phyloP scores from a whole-genome alignment of 148 eudicot species.

The Amaranthus cruentus region DNA sequence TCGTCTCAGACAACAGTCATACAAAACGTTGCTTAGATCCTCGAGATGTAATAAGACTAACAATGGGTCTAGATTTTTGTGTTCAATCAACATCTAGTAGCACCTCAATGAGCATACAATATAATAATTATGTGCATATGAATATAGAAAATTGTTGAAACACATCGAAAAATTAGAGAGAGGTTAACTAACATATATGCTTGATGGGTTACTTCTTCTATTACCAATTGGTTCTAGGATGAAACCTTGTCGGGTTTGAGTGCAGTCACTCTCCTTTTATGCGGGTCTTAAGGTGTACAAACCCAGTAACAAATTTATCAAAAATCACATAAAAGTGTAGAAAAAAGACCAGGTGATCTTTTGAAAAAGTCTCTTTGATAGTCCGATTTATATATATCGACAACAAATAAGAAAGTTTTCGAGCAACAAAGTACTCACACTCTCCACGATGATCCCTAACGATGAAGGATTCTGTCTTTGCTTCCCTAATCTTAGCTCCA shows the following conservation, averaged over 20 bases:
- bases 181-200: too few relatives aligned
- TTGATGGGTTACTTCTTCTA: too few relatives aligned
- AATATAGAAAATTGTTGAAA: background rate
- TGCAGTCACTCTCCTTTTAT: too few relatives aligned
- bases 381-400: background rate
- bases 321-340: background rate
- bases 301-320: too few relatives aligned
- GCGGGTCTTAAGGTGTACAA: too few relatives aligned
- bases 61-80: background rate
- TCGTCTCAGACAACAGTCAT: slow-evolving; percentile 4
- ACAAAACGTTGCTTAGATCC: background rate
- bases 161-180: background rate
- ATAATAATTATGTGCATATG: background rate
- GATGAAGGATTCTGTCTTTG: slow-evolving; percentile 65
- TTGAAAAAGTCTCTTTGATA: background rate
- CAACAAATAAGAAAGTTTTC: background rate
- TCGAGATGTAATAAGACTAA: background rate
- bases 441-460: slow-evolving; percentile 86
- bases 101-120: slow-evolving; percentile 8
- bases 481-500: slow-evolving; percentile 61
- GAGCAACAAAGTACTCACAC: slow-evolving; percentile 41
- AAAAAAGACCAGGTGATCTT: background rate
- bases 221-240: too few relatives aligned
- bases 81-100: background rate
- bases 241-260: too few relatives aligned